Evolutionary conservation across 176 grass and related monocot species (phyloP).

Genomic region (Phragmites australis): DNA sequence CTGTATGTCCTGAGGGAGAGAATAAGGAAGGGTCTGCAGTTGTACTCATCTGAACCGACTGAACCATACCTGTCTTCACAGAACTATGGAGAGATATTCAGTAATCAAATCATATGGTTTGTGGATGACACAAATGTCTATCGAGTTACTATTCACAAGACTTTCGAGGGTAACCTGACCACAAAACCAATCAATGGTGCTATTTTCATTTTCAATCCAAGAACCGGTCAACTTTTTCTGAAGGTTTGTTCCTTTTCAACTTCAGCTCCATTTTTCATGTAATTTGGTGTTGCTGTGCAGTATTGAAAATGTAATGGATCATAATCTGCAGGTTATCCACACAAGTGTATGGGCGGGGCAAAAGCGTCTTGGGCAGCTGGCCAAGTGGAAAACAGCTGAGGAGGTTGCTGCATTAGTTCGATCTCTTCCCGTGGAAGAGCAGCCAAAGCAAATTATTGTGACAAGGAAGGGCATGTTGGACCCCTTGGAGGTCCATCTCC

Average conservation of each 20-base stretch:
- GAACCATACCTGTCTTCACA: constrained; percentile 98
- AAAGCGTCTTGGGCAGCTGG: constrained; percentile 94
- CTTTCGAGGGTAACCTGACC: constrained; percentile 98
- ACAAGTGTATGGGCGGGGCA: constrained; percentile 99
- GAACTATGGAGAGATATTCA: constrained; percentile 99
- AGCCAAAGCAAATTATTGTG: constrained; percentile 98
- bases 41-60: constrained; percentile 97
- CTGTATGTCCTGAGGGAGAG: constrained; percentile 92
- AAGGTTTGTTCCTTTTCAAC: constrained; percentile 54
- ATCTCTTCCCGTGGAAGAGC: constrained; percentile 92
- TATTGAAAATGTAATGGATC: background rate
- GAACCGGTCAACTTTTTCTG: constrained; percentile 92
- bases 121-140: constrained; percentile 99
- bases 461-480: constrained; percentile 98
- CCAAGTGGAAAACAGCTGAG: constrained; percentile 99
- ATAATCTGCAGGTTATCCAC: constrained; percentile 80
- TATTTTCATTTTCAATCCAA: constrained; percentile 99
- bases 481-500: constrained; percentile 95
- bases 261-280: constrained; percentile 15
- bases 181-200: constrained; percentile 98
- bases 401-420: constrained; percentile 97
- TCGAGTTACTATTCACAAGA: constrained; percentile 96
- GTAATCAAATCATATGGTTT: constrained; percentile 99
- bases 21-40: constrained; percentile 95
- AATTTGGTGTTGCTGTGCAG: background rate